A percentile compares a stretch with the other conserved stretches of the same genome.
These are phyloP conservation scores for Globisporangium iwayamae DNA, from an alignment of 352 stramenopile genomes.

Conservation along the genomic window DNA sequence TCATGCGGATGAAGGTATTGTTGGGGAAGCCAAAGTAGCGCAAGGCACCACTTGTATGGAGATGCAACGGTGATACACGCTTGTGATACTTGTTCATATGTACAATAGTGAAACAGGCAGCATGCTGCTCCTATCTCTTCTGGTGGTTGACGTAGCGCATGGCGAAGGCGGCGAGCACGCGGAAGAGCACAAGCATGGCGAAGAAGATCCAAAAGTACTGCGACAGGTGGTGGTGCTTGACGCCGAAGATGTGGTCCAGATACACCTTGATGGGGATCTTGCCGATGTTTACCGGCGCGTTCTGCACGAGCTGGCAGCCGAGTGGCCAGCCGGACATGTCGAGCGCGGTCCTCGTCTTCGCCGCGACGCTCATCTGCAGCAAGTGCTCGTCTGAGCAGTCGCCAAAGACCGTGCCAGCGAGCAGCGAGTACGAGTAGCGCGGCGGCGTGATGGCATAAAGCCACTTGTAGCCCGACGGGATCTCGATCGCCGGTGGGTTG, in stretches of 20 bases:
- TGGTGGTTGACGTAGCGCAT: slow-evolving; percentile 21
- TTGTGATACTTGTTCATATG: background rate
- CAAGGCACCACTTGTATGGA: no score
- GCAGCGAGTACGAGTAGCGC: slow-evolving; percentile 28
- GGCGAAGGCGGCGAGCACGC: slow-evolving; percentile 41
- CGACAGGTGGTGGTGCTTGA: slow-evolving; percentile 41
- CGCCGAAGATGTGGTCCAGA: slow-evolving; percentile 52
- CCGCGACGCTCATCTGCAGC: background rate
- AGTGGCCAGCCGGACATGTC: slow-evolving; percentile 29
- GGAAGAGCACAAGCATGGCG: slow-evolving; percentile 42
- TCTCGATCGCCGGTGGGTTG: slow-evolving; percentile 26
- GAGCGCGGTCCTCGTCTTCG: slow-evolving; percentile 12
- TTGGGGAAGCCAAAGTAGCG: no score
- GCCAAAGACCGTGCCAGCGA: slow-evolving; percentile 24
- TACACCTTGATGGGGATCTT: slow-evolving; percentile 51
- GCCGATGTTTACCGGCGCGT: slow-evolving; percentile 39
- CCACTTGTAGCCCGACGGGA: slow-evolving; percentile 40
- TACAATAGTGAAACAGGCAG: background rate
- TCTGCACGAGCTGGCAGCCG: slow-evolving; percentile 49
- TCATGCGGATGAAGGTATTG: no score
- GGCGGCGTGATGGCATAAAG: slow-evolving; percentile 35
- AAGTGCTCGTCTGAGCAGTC: slow-evolving; percentile 25
- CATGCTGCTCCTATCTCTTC: slow-evolving; percentile 4
- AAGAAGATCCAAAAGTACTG: slow-evolving; percentile 49
- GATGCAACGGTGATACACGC: no score